Base-by-base conservation (phyloP, 139 green algal genomes). In the Penium margaritaceum region DNA sequence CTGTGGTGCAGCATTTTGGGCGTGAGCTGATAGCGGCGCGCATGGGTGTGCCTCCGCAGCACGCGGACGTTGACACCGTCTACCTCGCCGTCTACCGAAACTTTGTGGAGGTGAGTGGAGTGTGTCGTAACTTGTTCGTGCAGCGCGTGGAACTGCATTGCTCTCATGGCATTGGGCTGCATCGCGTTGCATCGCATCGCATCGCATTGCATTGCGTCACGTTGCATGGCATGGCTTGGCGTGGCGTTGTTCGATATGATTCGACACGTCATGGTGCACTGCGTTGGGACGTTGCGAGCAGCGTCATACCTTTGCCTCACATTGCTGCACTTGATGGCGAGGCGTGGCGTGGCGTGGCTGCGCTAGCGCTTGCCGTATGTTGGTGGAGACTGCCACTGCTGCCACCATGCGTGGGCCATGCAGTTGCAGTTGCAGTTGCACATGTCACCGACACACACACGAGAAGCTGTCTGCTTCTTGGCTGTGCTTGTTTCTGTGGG, bases 41-140 rank as follows among this genome's bases (percentile, higher is more conserved):
- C 46, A 68, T 95, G 61, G 70, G 75, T 6, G 5, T 63, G 32
- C 19, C 64, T 14, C 68, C 85, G 71, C 63, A 85, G 0, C 66
- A 58, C 14, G 77, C 88, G 19, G 69, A 92, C 67, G 55, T 95
- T 27, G 61, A 93, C 19, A 85, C 83, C 0, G 82, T 98, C 12
- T 98, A 90, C 71, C 76, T 91, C 24, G 79, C 87, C 37, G 82
- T 96, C n/a, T 98, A 98, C 87, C 90, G 93, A 62, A 84, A 76
- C 60, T 98, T 99, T 65, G 73, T 81, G 67, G 66, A 81, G 74
- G 74, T 77, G 14, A 43, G 72, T 69, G 2, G 66, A 38, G 24
- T 67, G 32, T 12, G 34, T 21, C 21, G 17, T 6, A 15, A 24
- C 51, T 33, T 60, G 51, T 60, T 33, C 29, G 24, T n/a, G 30